A percentile compares a stretch with the other conserved stretches of the same genome.
Conservation (phyloP, 2,329 filamentous ascomycete genomes). For the Pleoardoris graminearum region DNA sequence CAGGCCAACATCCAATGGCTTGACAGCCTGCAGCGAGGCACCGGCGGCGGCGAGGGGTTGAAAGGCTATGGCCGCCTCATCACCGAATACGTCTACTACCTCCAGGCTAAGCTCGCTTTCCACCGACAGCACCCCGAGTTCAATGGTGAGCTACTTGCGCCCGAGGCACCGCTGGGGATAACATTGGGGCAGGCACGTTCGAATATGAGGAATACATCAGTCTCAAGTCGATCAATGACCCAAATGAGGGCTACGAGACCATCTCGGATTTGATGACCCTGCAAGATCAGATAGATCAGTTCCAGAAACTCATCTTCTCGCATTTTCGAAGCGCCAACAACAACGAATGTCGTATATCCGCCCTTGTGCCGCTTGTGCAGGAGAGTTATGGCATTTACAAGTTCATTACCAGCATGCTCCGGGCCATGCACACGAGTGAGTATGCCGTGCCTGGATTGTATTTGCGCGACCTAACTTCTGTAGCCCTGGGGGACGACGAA, state of each 20-base stretch:
- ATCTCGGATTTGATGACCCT: constrained; percentile 95
- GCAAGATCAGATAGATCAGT: constrained; percentile 97
- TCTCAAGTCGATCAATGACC: constrained; percentile 96
- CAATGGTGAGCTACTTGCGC: constrained; percentile 65
- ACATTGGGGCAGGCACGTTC: constrained; percentile 65
- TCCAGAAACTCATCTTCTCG: constrained; percentile 97
- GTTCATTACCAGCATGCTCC: constrained; percentile 98
- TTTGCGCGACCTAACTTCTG: constrained; percentile 10
- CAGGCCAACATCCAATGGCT: constrained; percentile 89
- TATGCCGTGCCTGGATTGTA: constrained; percentile 14
- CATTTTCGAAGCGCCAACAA: constrained; percentile 90
- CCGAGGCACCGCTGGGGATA: constrained; percentile 13
- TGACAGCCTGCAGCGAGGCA: constrained; percentile 84
- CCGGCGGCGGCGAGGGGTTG: constrained; percentile 75
- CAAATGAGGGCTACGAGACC: constrained; percentile 95
- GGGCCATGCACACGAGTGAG: constrained; percentile 94
- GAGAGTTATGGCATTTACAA: constrained; percentile 99
- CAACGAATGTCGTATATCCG: constrained; percentile 95
- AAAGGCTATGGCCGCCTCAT: constrained; percentile 90
- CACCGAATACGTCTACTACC: constrained; percentile 93
- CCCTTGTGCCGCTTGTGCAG: constrained; percentile 88
- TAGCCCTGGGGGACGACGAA: constrained; percentile 89
- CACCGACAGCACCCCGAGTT: constrained; percentile 97
- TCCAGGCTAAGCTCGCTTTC: constrained; percentile 93
- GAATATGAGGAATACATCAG: constrained; percentile 99